Percentiles rank a stretch among this genome's conserved stretches.
phyloP scores from a whole-genome alignment of 805 yeast genomes.

The Starmerella potacharoeniae region DNA sequence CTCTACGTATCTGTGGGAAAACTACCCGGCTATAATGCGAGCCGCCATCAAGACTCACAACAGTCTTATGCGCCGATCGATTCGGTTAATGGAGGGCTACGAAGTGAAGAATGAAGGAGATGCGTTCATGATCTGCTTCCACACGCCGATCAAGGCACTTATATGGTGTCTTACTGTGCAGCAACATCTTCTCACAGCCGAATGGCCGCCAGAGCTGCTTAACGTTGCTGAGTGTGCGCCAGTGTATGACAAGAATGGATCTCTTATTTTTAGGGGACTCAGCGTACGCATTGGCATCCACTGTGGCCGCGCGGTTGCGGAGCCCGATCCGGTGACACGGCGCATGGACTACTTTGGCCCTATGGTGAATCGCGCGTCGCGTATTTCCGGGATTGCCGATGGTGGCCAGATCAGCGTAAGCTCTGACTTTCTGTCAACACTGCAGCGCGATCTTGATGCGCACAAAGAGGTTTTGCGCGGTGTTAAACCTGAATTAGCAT shows the following conservation, averaged over 20 bases:
- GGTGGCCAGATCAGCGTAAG: conserved; percentile 96
- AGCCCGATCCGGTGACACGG: conserved; percentile 83
- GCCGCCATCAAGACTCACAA: conserved; percentile 93
- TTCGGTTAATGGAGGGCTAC: conserved; percentile 89
- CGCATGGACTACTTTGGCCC: conserved; percentile 99
- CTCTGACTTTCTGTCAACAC: conserved; percentile 66
- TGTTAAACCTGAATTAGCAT: conserved; percentile 11
- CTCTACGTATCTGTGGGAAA: conserved; percentile 89
- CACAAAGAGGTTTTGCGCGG: conserved; percentile 25
- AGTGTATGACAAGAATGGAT: conserved; percentile 49
- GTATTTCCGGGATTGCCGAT: conserved; percentile 89
- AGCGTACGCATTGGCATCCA: conserved; percentile 97
- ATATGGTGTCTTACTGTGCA: conserved; percentile 94
- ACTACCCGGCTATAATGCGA: conserved; percentile 81
- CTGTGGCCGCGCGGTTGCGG: conserved; percentile 97
- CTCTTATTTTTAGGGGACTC: conserved; percentile 67
- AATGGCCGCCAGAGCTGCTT: conserved; percentile 91
- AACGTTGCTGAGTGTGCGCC: conserved; percentile 76
- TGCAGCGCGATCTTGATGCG: conserved; percentile 40
- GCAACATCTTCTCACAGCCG: conserved; percentile 65
- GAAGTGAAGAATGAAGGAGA: conserved; percentile 99
- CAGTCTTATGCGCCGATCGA: conserved; percentile 82
- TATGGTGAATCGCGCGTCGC: conserved; percentile 89
- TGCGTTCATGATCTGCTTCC: conserved; percentile 95
- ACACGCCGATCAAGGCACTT: conserved; percentile 79